These are phyloP conservation scores for Pyrenula massariospora DNA, from an alignment of 495 filamentous ascomycete species.

Conservation along the genomic window DNA sequence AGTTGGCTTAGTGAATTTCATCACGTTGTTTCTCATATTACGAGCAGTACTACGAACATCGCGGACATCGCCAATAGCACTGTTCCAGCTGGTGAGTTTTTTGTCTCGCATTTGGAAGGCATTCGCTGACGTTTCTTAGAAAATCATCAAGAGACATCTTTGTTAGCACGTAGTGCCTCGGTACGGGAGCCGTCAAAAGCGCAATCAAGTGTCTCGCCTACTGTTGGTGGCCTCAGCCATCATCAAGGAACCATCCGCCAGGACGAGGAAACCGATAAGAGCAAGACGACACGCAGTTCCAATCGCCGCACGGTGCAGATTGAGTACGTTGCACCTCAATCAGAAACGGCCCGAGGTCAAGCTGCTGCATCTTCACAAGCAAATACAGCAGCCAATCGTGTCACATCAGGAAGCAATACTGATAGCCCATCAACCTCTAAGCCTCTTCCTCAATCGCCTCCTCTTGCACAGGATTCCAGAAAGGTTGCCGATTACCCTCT, in stretches of 20 bases:
- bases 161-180: conserved; percentile 73
- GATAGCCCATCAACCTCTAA: conserved; percentile 33
- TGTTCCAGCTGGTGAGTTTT: conserved; percentile 48
- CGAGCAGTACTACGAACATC: conserved; percentile 81
- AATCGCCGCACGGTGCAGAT: conserved; percentile 94
- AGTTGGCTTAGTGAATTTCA: conserved; percentile 97
- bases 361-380: conserved; percentile 11
- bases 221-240: conserved; percentile 56
- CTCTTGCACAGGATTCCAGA: conserved; percentile 26
- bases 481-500: conserved; percentile 7
- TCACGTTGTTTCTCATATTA: conserved; percentile 90
- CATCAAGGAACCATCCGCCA: conserved; percentile 69
- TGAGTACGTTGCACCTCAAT: conserved; percentile 90
- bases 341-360: conserved; percentile 63
- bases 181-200: conserved; percentile 74
- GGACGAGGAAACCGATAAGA: conserved; percentile 48
- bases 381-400: conserved; percentile 33
- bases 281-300: conserved; percentile 59
- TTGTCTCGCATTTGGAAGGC: conserved; percentile 1
- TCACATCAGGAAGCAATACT: conserved; percentile 20
- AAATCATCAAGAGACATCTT: conserved; percentile 47
- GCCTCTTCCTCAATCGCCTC: conserved; percentile 38
- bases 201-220: conserved; percentile 39
- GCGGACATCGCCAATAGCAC: conserved; percentile 78
- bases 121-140: conserved; percentile 22